These are phyloP conservation scores for Coccomyxa sp. DNA, from an alignment of 139 green algal species.

Conservation along the genomic window DNA sequence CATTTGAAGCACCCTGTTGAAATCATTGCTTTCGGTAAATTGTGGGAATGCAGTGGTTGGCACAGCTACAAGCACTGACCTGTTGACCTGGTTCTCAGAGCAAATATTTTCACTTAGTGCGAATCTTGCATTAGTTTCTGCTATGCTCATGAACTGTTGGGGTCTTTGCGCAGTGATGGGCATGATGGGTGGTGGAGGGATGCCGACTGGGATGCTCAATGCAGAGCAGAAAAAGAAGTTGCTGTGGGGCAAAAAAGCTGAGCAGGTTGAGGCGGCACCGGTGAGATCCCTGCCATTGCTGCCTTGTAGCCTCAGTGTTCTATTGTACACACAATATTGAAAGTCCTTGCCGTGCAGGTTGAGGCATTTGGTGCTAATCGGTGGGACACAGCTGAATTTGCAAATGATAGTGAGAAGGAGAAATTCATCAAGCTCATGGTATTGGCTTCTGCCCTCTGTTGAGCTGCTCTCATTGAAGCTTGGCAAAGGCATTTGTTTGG, in stretches of 20 bases:
- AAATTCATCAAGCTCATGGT: slow-evolving; percentile 48
- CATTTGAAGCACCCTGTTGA: too few species aligned
- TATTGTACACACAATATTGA: background rate
- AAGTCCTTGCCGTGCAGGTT: background rate
- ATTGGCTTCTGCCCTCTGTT: background rate
- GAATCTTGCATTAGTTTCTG: background rate
- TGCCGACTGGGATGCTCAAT: background rate
- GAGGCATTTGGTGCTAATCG: slow-evolving; percentile 21
- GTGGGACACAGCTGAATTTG: slow-evolving; percentile 43
- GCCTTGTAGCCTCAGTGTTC: background rate
- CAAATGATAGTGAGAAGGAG: slow-evolving; percentile 8
- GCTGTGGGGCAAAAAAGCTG: slow-evolving; percentile 20
- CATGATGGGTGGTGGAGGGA: slow-evolving; percentile 15
- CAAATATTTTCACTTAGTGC: too few species aligned
- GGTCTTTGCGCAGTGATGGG: slow-evolving; percentile 13
- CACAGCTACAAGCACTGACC: too few species aligned
- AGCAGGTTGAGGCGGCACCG: background rate
- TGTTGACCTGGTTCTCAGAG: too few species aligned
- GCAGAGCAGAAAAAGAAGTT: slow-evolving; percentile 26
- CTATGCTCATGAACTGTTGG: slow-evolving; percentile 1
- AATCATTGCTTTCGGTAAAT: too few species aligned
- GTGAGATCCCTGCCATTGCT: background rate
- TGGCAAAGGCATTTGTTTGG: background rate
- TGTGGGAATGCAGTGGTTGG: too few species aligned
- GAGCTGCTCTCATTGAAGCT: background rate